phyloP scores from a whole-genome alignment of 192 early-diverging fungal genomes.

The Entomortierella chlamydospora region DNA sequence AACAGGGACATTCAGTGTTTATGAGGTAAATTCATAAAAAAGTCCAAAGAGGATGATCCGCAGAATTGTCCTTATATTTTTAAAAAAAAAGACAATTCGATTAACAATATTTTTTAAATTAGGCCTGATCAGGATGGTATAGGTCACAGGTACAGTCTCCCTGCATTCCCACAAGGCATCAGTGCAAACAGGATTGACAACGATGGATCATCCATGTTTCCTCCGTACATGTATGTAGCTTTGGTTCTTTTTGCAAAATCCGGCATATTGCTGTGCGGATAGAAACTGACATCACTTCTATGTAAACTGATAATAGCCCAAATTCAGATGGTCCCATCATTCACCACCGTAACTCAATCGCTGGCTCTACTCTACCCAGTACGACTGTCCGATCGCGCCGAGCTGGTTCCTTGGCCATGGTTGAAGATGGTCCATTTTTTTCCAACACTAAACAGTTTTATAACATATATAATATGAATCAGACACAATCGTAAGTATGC shows the following conservation, averaged over 20 bases:
- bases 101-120: slow-evolving; percentile 1
- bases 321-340: slow-evolving; percentile 25
- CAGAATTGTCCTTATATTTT: not conserved
- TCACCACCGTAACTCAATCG: slow-evolving; percentile 49
- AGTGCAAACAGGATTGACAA: not conserved
- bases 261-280: too few relatives aligned
- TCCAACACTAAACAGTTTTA: slow-evolving; percentile 70
- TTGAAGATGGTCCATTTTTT: slow-evolving; percentile 77
- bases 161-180: slow-evolving; percentile 7
- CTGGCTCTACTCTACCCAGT: slow-evolving; percentile 30
- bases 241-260: not conserved
- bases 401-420: slow-evolving; percentile 56
- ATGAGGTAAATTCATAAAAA: not conserved
- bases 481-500: slow-evolving; percentile 58
- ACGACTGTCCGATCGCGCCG: slow-evolving; percentile 19
- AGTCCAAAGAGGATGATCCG: too few relatives aligned
- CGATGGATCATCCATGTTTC: slow-evolving; percentile 1
- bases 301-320: slow-evolving; percentile 1
- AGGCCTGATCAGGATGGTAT: slow-evolving; percentile 1
- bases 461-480: slow-evolving; percentile 72
- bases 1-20: slow-evolving; percentile 3
- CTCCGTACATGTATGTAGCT: slow-evolving; percentile 18
- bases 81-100: not conserved
- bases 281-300: too few relatives aligned
- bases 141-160: slow-evolving; percentile 20